These are phyloP conservation scores for Xylaria flabelliformis DNA, from an alignment of 495 filamentous ascomycete species.

Conservation along the genomic window DNA sequence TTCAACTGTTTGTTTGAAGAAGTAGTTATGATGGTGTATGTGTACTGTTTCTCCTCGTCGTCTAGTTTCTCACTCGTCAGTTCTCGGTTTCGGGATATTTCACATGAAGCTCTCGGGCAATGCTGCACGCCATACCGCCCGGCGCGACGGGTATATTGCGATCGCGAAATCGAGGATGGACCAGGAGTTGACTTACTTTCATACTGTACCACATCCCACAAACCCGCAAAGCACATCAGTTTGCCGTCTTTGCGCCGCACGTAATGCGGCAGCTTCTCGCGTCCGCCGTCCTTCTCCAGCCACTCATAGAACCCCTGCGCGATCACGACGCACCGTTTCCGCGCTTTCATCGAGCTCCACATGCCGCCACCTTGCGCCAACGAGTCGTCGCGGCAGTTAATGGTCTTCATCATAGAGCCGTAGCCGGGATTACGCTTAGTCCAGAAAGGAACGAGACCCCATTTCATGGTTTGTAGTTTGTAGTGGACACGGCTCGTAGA, in stretches of 20 bases:
- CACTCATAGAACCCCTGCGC: slow-evolving; percentile 97
- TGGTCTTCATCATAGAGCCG: slow-evolving; percentile 77
- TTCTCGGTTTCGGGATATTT: not conserved
- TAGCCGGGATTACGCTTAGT: slow-evolving; percentile 83
- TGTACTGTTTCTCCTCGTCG: slow-evolving; percentile 71
- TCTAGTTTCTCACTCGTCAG: slow-evolving; percentile 38
- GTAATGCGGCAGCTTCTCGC: slow-evolving; percentile 83
- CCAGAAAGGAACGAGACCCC: slow-evolving; percentile 86
- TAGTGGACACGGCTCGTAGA: slow-evolving; percentile 56
- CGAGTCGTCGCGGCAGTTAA: slow-evolving; percentile 95
- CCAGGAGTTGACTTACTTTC: slow-evolving; percentile 61
- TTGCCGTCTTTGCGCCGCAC: slow-evolving; percentile 79
- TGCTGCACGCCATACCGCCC: not conserved
- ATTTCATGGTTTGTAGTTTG: slow-evolving; percentile 76
- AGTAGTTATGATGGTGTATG: slow-evolving; percentile 93
- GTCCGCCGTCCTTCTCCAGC: slow-evolving; percentile 79
- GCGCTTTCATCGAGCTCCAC: slow-evolving; percentile 90
- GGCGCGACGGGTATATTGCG: slow-evolving; percentile 25
- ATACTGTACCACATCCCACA: slow-evolving; percentile 89
- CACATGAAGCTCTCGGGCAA: not conserved
- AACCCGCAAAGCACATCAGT: slow-evolving; percentile 86
- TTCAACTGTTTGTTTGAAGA: slow-evolving; percentile 76
- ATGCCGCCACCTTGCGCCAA: slow-evolving; percentile 76
- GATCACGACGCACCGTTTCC: slow-evolving; percentile 84
- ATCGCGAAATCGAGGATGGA: not conserved